Evolutionary conservation across 2,329 filamentous ascomycete species (phyloP).

Genomic region (Colletotrichum limetticola): DNA sequence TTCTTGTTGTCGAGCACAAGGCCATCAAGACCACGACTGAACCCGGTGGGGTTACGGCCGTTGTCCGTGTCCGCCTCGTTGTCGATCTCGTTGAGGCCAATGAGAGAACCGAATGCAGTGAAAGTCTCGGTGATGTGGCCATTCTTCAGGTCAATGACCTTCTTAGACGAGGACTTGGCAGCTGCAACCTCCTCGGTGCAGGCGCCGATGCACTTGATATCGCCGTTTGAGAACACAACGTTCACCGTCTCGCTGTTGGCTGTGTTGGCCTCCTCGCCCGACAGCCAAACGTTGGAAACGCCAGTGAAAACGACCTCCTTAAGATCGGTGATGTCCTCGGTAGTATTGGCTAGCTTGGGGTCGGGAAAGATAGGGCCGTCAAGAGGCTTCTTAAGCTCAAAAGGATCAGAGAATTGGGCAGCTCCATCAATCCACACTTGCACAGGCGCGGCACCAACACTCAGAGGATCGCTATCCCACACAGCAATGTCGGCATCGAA

Average conservation of each 20-base stretch:
- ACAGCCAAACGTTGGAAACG: slow-evolving; percentile 61
- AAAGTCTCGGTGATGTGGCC: slow-evolving; percentile 71
- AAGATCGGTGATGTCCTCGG: slow-evolving; percentile 51
- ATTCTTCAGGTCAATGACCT: slow-evolving; percentile 61
- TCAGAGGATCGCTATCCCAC: slow-evolving; percentile 72
- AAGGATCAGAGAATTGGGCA: slow-evolving; percentile 64
- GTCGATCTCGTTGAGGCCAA: slow-evolving; percentile 73
- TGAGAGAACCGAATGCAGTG: slow-evolving; percentile 67
- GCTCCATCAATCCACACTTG: slow-evolving; percentile 74
- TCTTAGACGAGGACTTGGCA: slow-evolving; percentile 46
- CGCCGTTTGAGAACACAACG: slow-evolving; percentile 64
- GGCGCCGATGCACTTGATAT: slow-evolving; percentile 65
- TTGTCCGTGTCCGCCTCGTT: slow-evolving; percentile 66
- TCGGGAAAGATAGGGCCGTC: slow-evolving; percentile 51
- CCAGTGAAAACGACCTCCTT: slow-evolving; percentile 66
- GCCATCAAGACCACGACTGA: slow-evolving; percentile 69
- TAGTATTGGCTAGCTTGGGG: slow-evolving; percentile 51
- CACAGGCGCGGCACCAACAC: slow-evolving; percentile 66
- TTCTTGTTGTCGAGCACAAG: slow-evolving; percentile 67
- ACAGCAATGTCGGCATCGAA: slow-evolving; percentile 71
- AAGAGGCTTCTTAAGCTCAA: slow-evolving; percentile 64
- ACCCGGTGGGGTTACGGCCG: slow-evolving; percentile 56
- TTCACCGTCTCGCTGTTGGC: slow-evolving; percentile 48
- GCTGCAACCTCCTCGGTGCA: slow-evolving; percentile 58
- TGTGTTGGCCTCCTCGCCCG: slow-evolving; percentile 46